Conservation (phyloP, 176 grass and related monocot species). For the Leersia perrieri region DNA sequence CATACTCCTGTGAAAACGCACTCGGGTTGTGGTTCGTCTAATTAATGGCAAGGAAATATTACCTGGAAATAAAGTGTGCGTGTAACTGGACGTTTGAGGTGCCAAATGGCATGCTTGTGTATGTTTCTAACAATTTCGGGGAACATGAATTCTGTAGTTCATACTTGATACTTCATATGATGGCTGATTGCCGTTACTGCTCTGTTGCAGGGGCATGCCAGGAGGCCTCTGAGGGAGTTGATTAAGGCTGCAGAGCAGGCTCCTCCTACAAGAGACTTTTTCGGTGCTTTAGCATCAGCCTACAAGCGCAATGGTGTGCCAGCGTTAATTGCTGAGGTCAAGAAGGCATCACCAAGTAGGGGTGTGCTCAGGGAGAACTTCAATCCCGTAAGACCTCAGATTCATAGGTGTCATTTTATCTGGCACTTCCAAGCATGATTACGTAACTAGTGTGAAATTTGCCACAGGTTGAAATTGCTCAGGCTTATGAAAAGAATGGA, state of each 20-base stretch:
- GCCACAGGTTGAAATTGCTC: conserved; percentile 65
- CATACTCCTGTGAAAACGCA: neutral
- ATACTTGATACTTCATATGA: neutral
- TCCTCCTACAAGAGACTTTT: conserved; percentile 73
- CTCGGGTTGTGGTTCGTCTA: neutral
- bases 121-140: neutral
- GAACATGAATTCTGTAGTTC: neutral
- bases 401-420: neutral
- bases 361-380: conserved; percentile 84
- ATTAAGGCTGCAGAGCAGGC: conserved; percentile 44
- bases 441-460: conserved; percentile 1
- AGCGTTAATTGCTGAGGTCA: conserved; percentile 85
- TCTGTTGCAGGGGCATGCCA: conserved; percentile 35
- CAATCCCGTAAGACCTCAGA: conserved; percentile 63
- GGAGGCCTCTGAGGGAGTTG: conserved; percentile 29
- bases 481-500: conserved; percentile 65
- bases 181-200: neutral
- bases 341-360: conserved; percentile 90
- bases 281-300: conserved; percentile 53
- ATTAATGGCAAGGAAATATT: conserved; percentile 16
- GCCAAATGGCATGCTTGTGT: neutral
- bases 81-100: neutral
- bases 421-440: neutral
- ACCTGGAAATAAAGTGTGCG: neutral
- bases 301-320: conserved; percentile 60